phyloP scores from a whole-genome alignment of 495 filamentous ascomycete species.

The Penicillium steckii region DNA sequence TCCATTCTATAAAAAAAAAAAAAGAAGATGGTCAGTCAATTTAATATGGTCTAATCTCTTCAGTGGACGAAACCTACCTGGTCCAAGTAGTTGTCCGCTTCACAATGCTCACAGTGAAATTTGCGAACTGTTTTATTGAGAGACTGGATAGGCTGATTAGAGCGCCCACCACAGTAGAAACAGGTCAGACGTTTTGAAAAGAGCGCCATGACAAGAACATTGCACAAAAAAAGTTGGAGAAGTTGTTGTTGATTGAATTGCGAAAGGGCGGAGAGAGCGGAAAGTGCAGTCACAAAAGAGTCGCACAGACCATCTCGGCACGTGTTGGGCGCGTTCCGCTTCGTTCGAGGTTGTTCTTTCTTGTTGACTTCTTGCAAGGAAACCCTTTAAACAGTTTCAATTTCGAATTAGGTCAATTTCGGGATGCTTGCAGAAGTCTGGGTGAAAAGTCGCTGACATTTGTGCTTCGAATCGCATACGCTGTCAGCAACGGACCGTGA shows the following conservation, averaged over 20 bases:
- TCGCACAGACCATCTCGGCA: slow-evolving; percentile 33
- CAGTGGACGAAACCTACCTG: slow-evolving; percentile 37
- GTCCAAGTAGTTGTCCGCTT: slow-evolving; percentile 81
- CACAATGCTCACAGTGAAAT: slow-evolving; percentile 72
- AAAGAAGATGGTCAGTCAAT: not conserved
- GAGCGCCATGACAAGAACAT: slow-evolving; percentile 45
- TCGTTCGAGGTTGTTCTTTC: too few relatives aligned
- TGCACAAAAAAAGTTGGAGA: not conserved
- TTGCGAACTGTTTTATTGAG: slow-evolving; percentile 51
- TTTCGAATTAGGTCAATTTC: not conserved
- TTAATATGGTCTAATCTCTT: slow-evolving; percentile 3
- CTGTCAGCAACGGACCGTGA: too few relatives aligned
- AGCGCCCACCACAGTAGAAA: slow-evolving; percentile 73
- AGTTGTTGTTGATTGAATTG: slow-evolving; percentile 6
- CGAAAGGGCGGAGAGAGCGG: too few relatives aligned
- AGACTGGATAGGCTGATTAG: slow-evolving; percentile 54
- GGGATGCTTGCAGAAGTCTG: not conserved
- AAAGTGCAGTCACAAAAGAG: slow-evolving; percentile 22
- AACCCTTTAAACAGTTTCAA: too few relatives aligned
- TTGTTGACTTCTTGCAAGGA: too few relatives aligned
- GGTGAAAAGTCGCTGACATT: not conserved
- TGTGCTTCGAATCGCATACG: not conserved
- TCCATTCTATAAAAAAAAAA: slow-evolving; percentile 60
- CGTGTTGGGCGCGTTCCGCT: slow-evolving; percentile 26
- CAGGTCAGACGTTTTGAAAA: slow-evolving; percentile 58